Evolutionary conservation across 1,284 basidiomycete genomes (phyloP).

Genomic region (Cryptococcus sp.): DNA sequence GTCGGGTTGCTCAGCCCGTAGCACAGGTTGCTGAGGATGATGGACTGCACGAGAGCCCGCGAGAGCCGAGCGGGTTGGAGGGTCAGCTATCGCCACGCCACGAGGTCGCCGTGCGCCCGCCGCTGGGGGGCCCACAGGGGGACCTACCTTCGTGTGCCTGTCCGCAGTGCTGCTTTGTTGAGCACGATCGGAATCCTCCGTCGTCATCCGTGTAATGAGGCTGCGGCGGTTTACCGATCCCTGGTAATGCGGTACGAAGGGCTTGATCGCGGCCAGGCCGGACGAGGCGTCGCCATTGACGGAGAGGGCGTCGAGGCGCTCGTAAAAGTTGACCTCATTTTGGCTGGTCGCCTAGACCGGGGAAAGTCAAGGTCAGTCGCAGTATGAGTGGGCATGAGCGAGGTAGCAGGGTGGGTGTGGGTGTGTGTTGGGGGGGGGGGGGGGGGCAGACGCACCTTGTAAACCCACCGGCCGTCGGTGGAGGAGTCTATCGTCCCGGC

Average conservation of each 20-base stretch:
- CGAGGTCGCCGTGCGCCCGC: no score
- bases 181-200: no score
- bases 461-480: no score
- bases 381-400: no score
- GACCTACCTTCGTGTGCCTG: conserved; percentile 1
- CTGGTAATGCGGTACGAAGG: conserved; percentile 1
- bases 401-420: background rate
- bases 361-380: no score
- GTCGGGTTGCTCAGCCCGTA: background rate
- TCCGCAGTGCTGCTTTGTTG: conserved; percentile 2
- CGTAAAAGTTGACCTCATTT: conserved; percentile 6
- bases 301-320: background rate
- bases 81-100: no score
- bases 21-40: conserved; percentile 3
- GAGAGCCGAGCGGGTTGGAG: no score
- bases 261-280: background rate
- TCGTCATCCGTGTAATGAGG: no score
- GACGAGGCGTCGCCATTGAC: background rate
- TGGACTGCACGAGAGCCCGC: no score
- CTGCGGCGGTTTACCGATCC: background rate
- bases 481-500: no score
- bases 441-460: no score
- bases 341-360: conserved; percentile 1
- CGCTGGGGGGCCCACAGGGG: background rate
- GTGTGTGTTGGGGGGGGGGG: no score